Evolutionary conservation across 495 filamentous ascomycete genomes (phyloP).

Genomic region (Podospora fimiseda): DNA sequence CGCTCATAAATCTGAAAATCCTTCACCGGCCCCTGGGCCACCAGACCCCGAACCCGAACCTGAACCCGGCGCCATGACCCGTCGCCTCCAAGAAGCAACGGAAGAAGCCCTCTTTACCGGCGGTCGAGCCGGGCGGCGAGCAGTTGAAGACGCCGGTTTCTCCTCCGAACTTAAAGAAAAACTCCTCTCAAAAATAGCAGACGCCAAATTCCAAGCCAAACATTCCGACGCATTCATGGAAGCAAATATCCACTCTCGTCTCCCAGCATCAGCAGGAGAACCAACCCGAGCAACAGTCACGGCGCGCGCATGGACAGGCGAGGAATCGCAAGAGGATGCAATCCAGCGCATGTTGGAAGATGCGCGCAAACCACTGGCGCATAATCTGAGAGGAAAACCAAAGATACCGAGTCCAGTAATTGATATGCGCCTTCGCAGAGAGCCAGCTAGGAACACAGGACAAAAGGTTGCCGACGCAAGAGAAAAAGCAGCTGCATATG

Average conservation of each 20-base stretch:
- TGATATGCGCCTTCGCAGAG: slow-evolving; percentile 52
- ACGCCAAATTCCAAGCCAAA: slow-evolving; percentile 62
- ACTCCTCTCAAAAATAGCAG: slow-evolving; percentile 67
- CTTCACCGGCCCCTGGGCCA: not conserved
- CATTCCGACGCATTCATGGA: slow-evolving; percentile 65
- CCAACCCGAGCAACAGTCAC: slow-evolving; percentile 67
- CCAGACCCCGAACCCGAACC: slow-evolving; percentile 14
- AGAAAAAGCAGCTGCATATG: slow-evolving; percentile 70
- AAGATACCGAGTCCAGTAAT: slow-evolving; percentile 49
- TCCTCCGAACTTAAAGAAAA: slow-evolving; percentile 72
- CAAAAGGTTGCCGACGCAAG: slow-evolving; percentile 66
- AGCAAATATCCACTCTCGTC: slow-evolving; percentile 38
- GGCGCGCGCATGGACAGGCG: slow-evolving; percentile 71
- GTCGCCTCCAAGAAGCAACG: slow-evolving; percentile 69
- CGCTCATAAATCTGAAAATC: not conserved
- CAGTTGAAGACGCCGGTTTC: slow-evolving; percentile 81
- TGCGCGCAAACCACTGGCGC: slow-evolving; percentile 62
- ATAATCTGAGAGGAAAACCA: slow-evolving; percentile 33
- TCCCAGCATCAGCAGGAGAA: slow-evolving; percentile 57
- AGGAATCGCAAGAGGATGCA: slow-evolving; percentile 65
- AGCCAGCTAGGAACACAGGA: slow-evolving; percentile 38
- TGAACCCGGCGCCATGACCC: slow-evolving; percentile 59
- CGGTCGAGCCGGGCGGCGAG: slow-evolving; percentile 62
- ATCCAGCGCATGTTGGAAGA: slow-evolving; percentile 86
- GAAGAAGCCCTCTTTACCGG: slow-evolving; percentile 70